Evolutionary conservation across 1,284 basidiomycete genomes (phyloP), one percentile per base, ranked within the genome.

Genomic region (Rhodotorula sp.): DNA sequence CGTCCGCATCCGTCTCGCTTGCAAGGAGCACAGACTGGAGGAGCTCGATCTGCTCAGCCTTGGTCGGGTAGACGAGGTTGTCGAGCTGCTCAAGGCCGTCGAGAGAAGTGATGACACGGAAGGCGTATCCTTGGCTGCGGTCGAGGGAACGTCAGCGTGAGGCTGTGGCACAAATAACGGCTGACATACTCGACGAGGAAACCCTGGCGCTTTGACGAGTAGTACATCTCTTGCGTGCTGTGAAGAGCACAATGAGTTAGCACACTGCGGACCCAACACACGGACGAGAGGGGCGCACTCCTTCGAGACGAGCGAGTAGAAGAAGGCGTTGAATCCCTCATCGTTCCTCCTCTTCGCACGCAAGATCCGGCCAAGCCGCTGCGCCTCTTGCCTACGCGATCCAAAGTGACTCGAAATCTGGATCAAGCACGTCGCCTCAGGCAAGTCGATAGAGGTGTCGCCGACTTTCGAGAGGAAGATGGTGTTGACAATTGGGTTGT

Each of bases 331-430:
- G 84, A 99, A 99, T 2, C 96, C 96, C 81, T 99, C 96, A 79
- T 99, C 96, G 79, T 99, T 99, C 75, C 96, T 86, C 65, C 96
- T 86, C 81, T 99, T 99, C 15, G 96, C 96, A 70, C 96, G 89
- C 64, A 99, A 83, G 77, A 99, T 99, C 62, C 94, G 91, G 34
- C 94, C 94, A 59, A 99, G 83, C 70, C 96, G 86, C 80, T 99
- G 96, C 9, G 96, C 96, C 81, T 99, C 96, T 82, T 99, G 96
- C 74, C 96, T 85, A 71, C 96, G 89, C 51, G 95, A 98, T 31
- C 96, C 96, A 81, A 99, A 99, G 82, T 99, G 96, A 24, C 94
- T 96, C n/a, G 94, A 97, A 75, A 99, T 98, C 83, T 99, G 96
- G 76, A 99, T 99, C 72, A 99, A 86, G 81, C 96, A 99, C 11